Conservation (phyloP, 495 filamentous ascomycete genomes). For the Margaritispora aquatica region DNA sequence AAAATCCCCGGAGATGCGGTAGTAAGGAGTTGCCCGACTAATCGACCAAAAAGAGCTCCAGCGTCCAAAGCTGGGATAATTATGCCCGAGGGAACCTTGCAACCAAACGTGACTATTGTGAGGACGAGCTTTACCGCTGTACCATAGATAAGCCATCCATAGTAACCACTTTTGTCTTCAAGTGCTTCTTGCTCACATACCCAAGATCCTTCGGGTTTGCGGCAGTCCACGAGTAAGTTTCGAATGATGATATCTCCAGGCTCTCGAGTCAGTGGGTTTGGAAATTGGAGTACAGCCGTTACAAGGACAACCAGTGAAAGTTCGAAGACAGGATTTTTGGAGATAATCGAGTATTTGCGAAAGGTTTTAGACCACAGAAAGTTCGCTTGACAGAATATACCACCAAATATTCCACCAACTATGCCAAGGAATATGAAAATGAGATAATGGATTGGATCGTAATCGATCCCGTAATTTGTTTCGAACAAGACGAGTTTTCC, state of each 20-base stretch:
- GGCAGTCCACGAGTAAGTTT: constrained; percentile 48
- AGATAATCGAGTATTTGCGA: constrained; percentile 43
- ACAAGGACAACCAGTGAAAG: constrained; percentile 44
- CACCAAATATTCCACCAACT: constrained; percentile 49
- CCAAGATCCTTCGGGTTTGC: constrained; percentile 31
- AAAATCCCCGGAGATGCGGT: constrained; percentile 50
- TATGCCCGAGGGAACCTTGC: constrained; percentile 52
- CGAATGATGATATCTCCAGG: constrained; percentile 48
- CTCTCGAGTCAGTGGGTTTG: constrained; percentile 44
- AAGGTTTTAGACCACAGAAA: constrained; percentile 50
- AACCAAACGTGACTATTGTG: constrained; percentile 50
- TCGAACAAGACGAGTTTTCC: constrained; percentile 55
- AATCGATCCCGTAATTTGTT: constrained; percentile 48
- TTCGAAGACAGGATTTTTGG: constrained; percentile 46
- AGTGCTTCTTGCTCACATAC: constrained; percentile 41
- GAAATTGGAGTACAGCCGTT: constrained; percentile 48
- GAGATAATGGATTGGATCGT: constrained; percentile 46
- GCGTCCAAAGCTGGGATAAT: constrained; percentile 54
- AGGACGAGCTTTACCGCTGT: constrained; percentile 46
- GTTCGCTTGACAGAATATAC: constrained; percentile 50
- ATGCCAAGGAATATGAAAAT: constrained; percentile 49
- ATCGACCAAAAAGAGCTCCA: constrained; percentile 49
- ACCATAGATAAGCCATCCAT: constrained; percentile 45
- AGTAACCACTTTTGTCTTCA: constrained; percentile 30
- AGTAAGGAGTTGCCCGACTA: constrained; percentile 43